Percentiles rank a stretch among this genome's conserved stretches.
These are phyloP conservation scores for Fraxinus cuspidata DNA, from an alignment of 257 asterid species.

Conservation along the genomic window DNA sequence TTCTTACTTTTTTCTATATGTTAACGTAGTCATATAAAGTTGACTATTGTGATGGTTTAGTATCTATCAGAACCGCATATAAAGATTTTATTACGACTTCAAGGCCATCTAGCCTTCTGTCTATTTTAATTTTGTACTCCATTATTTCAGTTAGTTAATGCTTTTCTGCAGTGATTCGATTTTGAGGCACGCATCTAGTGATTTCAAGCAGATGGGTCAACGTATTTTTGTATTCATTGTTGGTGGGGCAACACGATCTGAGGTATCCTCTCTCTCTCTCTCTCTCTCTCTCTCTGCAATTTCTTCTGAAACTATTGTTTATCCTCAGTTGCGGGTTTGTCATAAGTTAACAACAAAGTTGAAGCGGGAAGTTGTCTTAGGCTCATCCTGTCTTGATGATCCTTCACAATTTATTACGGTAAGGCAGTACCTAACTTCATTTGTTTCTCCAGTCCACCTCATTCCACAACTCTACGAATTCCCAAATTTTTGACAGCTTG, in stretches of 20 bases:
- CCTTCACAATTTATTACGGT: constrained; percentile 96
- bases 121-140: not conserved
- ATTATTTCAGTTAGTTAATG: not conserved
- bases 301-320: constrained; percentile 16
- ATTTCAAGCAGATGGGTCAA: constrained; percentile 90
- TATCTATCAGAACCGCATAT: not conserved
- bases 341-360: constrained; percentile 84
- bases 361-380: constrained; percentile 84
- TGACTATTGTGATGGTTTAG: not conserved
- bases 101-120: constrained; percentile 13
- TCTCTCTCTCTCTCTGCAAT: not conserved
- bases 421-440: constrained; percentile 23
- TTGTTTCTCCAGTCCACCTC: constrained; percentile 17
- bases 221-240: constrained; percentile 96
- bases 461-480: not conserved
- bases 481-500: not conserved
- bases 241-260: constrained; percentile 99
- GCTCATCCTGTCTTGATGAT: constrained; percentile 96
- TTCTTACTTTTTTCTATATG: not conserved
- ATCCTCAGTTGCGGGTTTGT: constrained; percentile 85
- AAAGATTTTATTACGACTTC: not conserved
- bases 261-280: constrained; percentile 46
- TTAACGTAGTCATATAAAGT: not conserved
- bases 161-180: constrained; percentile 71
- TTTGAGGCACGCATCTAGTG: constrained; percentile 91